Percentiles rank a stretch among this genome's conserved stretches.
These are phyloP conservation scores for Rubia tinctorum DNA, from an alignment of 305 asterid genomes.

Conservation along the genomic window DNA sequence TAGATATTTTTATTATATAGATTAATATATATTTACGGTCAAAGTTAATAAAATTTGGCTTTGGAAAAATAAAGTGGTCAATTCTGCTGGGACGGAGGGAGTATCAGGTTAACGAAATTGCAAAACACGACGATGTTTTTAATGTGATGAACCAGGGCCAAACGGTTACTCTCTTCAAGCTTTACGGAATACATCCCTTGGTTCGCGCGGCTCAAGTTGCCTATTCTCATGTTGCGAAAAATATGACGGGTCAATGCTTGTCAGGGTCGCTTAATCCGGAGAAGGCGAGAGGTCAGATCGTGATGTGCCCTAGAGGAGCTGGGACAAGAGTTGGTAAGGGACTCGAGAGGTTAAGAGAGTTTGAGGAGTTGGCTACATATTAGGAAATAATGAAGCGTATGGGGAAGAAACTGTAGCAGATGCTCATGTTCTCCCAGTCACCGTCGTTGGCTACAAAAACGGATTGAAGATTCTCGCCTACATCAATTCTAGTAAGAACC, in stretches of 20 bases:
- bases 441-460: slow-evolving; percentile 48
- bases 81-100: too few species aligned
- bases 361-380: slow-evolving; percentile 73
- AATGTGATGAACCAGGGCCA: slow-evolving; percentile 52
- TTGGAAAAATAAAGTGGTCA: too few species aligned
- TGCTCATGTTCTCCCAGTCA: slow-evolving; percentile 87
- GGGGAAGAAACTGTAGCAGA: slow-evolving; percentile 66
- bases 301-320: slow-evolving; percentile 69
- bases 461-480: slow-evolving; percentile 46
- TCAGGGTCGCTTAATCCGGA: slow-evolving; percentile 62
- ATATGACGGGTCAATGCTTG: slow-evolving; percentile 61
- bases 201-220: slow-evolving; percentile 66
- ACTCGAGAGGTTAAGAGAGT: slow-evolving; percentile 80
- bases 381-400: slow-evolving; percentile 55
- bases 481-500: slow-evolving; percentile 42
- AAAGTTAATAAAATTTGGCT: too few species aligned
- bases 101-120: too few species aligned
- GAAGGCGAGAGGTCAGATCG: slow-evolving; percentile 72
- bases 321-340: slow-evolving; percentile 88
- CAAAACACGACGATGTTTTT: neutral
- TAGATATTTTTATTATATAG: too few species aligned
- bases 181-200: slow-evolving; percentile 51
- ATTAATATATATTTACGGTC: too few species aligned
- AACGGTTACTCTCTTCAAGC: slow-evolving; percentile 56
- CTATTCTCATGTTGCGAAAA: slow-evolving; percentile 33